Evolutionary conservation across 2,329 filamentous ascomycete genomes (phyloP), one percentile per base, ranked within the genome.

Genomic region (Fusarium multiceps): DNA sequence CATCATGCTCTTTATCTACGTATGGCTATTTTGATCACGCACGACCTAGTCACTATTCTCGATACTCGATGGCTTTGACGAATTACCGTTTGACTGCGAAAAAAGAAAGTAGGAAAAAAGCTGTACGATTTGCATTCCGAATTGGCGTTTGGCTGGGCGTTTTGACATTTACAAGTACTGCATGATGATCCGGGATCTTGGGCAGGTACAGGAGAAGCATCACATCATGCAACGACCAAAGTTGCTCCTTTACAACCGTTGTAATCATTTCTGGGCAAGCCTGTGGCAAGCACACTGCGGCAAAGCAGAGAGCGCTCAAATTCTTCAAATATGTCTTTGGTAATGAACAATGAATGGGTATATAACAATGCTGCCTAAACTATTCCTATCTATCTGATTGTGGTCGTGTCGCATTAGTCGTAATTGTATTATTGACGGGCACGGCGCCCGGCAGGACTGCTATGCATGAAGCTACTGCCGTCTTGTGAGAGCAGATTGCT

Each of bases 1-100:
- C 20, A 88, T 91, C 68, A 78, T 95, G 58, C 80, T 98, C 72
- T 99, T 99, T 80, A 88, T 89, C 72, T 99, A 95, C 80, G 95
- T 98, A 63, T 98, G 95, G 94, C 80, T 97, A 64, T 96, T 93
- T 76, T 95, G 79, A 86, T 55, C 41, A 27, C 61, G 37, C n/a
- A 47, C 11, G 27, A 27, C 9, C 20, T 12, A 16, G 6, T 21
- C 49, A 49, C 7, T 20, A 50, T 10, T 41, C 45, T 32, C 34
- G 23, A 27, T 32, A 23, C 43, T 47, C 46, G 47, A 43, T 21
- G 32, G 20, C 32, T 23, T 27, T 30, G 18, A 23, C 18, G 40
- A 55, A 27, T 3, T 16, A 43, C 41, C 13, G 21, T 40, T 50
- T 51, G 28, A 43, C 21, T 54, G 12, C 34, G 45, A 28, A 49